Base-by-base conservation (phyloP, 148 eudicot genomes). In the Polygonum maritimum region DNA sequence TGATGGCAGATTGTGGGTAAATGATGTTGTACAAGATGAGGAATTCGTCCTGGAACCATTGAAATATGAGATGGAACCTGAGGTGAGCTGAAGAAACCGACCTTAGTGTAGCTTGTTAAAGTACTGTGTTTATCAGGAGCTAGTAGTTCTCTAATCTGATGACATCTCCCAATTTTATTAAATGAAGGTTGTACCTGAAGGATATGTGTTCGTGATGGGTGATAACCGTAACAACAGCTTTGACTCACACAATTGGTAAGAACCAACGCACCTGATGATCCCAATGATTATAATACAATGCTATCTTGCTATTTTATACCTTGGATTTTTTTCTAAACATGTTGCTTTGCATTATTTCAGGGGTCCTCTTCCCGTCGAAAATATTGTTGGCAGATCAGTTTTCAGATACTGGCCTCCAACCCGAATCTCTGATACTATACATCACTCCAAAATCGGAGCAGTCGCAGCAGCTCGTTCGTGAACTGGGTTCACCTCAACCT, bases 191-290 rank as follows among this genome's bases (percentile, higher is more conserved):
- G 87, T 94, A 44, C 97, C 98, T 11, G 91, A 90, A 78, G 98
- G 95, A 58, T 88, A 86, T 81, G 98, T 94, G 26, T 91, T 89
- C 80, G 98, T 94, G 69, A 80, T 94, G 90, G 98, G 98, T 36
- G 98, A 94, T 88, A 94, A 94, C 79, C 92, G 97, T 15, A 94
- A 94, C 83, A 91, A 89, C 79, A 94, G 98, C 80, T 91, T 86
- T 44, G 98, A 91, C 82, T 94, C 98, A 31, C 97, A 90, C 76
- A 86, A 90, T 76, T 94, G 98, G 98, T 94, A 87, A 84, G 21
- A 26, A 38, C 19, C 16, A 38, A 48, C 22, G 4, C 11, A 26
- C 36, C 35, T 45, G 57, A 26, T 26, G n/a, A 62, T 62, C 36
- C 31, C 31, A 26, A 26, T 26, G 31, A 26, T 26, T 26, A 26